phyloP scores from a whole-genome alignment of 257 asterid species.

The Gentiana macrophylla region DNA sequence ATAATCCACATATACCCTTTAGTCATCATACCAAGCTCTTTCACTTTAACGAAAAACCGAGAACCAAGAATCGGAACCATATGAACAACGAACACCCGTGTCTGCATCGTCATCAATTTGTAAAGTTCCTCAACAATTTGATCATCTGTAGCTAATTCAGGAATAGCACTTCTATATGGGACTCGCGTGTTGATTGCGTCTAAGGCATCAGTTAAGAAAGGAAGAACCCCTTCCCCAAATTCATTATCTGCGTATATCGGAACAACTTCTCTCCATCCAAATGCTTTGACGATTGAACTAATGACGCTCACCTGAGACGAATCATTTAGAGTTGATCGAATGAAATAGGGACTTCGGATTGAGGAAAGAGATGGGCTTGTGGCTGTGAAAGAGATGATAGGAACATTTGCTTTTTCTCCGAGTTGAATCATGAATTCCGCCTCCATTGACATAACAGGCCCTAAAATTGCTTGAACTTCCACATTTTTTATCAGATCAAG shows the following conservation, averaged over 20 bases:
- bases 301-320: slow-evolving; percentile 28
- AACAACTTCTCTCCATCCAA: slow-evolving; percentile 16
- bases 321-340: slow-evolving; percentile 23
- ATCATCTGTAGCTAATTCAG: slow-evolving; percentile 24
- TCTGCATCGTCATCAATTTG: slow-evolving; percentile 32
- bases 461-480: slow-evolving; percentile 34
- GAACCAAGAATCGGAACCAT: slow-evolving; percentile 17
- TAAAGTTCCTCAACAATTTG: slow-evolving; percentile 22
- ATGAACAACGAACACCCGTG: slow-evolving; percentile 35
- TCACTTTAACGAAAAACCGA: slow-evolving; percentile 22
- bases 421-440: slow-evolving; percentile 28
- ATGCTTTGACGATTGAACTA: slow-evolving; percentile 4
- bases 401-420: slow-evolving; percentile 31
- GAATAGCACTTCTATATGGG: slow-evolving; percentile 22
- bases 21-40: slow-evolving; percentile 27
- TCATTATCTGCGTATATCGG: slow-evolving; percentile 15
- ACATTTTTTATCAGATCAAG: slow-evolving; percentile 31
- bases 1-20: slow-evolving; percentile 33
- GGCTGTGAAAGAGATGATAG: slow-evolving; percentile 33
- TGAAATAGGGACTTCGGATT: slow-evolving; percentile 19
- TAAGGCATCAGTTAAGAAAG: slow-evolving; percentile 20
- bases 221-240: slow-evolving; percentile 35
- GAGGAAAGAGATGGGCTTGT: slow-evolving; percentile 37
- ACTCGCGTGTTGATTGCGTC: slow-evolving; percentile 20
- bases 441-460: slow-evolving; percentile 29